These are phyloP conservation scores for Candida glucosophila DNA, from an alignment of 1,139 yeast genomes.

Conservation along the genomic window DNA sequence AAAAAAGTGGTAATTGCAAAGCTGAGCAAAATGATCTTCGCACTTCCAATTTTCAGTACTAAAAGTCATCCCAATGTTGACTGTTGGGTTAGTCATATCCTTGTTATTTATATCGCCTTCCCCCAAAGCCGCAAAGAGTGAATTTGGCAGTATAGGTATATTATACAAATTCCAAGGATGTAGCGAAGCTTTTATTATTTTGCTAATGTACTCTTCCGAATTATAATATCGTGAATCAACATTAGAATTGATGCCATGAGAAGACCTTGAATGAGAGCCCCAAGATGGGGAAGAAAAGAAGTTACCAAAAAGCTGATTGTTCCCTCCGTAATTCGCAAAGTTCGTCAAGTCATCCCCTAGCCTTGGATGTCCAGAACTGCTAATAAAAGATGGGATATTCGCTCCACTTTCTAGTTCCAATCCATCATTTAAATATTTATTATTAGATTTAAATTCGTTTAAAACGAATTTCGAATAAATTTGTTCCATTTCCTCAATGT, in stretches of 20 bases:
- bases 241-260: constrained; percentile 3
- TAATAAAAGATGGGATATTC: constrained; percentile 14
- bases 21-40: constrained; percentile 70
- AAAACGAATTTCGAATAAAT: constrained; percentile 36
- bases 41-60: constrained; percentile 66
- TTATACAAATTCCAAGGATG: constrained; percentile 70
- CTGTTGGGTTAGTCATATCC: constrained; percentile 20
- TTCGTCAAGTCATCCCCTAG: constrained; percentile 19
- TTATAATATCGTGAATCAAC: constrained; percentile 14
- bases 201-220: constrained; percentile 13
- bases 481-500: constrained; percentile 28
- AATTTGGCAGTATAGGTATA: constrained; percentile 48
- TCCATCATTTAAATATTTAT: constrained; percentile 37
- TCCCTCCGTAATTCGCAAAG: constrained; percentile 13
- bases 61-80: constrained; percentile 53
- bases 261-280: no score
- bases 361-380: constrained; percentile 18
- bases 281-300: constrained; percentile 96
- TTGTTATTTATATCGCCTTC: constrained; percentile 35
- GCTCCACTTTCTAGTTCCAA: constrained; percentile 24
- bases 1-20: constrained; percentile 56
- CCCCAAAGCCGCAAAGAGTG: constrained; percentile 34
- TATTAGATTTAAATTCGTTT: constrained; percentile 10
- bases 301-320: constrained; percentile 2
- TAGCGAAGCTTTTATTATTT: constrained; percentile 16